Conservation (phyloP, 371 early-diverging fungal genomes). For the Saksenaea oblongispora region DNA sequence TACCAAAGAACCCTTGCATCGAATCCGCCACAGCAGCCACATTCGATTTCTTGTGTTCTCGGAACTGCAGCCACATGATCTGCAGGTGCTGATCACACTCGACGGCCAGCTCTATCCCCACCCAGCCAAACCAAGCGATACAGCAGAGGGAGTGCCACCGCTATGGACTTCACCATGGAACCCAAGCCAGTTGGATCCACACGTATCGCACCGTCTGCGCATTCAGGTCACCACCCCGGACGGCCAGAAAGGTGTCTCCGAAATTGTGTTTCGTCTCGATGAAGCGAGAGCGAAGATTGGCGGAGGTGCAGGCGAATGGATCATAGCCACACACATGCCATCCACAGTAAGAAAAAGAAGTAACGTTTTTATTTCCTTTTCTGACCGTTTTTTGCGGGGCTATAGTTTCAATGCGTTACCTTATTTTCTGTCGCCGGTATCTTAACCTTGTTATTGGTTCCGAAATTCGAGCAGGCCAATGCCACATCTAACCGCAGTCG, state of each 20-base stretch:
- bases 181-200: constrained; percentile 63
- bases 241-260: constrained; percentile 46
- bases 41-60: constrained; percentile 79
- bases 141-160: constrained; percentile 53
- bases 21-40: constrained; percentile 62
- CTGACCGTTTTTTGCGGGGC: constrained; percentile 6
- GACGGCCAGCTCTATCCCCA: constrained; percentile 41
- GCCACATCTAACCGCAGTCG: constrained; percentile 3
- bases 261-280: constrained; percentile 64
- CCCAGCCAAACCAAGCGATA: constrained; percentile 16
- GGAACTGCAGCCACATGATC: constrained; percentile 23
- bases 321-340: constrained; percentile 66
- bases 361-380: constrained; percentile 1
- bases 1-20: constrained; percentile 68
- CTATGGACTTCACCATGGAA: constrained; percentile 78
- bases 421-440: constrained; percentile 18
- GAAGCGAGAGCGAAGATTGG: constrained; percentile 58
- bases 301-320: constrained; percentile 73
- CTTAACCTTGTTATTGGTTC: constrained; percentile 21
- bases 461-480: constrained; percentile 31
- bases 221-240: constrained; percentile 57
- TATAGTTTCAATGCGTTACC: constrained; percentile 29
- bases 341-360: constrained; percentile 35
- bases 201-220: constrained; percentile 57
- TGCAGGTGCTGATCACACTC: constrained; percentile 51